Evolutionary conservation across 805 yeast species (phyloP).

Genomic region (Yarrowia sp.): DNA sequence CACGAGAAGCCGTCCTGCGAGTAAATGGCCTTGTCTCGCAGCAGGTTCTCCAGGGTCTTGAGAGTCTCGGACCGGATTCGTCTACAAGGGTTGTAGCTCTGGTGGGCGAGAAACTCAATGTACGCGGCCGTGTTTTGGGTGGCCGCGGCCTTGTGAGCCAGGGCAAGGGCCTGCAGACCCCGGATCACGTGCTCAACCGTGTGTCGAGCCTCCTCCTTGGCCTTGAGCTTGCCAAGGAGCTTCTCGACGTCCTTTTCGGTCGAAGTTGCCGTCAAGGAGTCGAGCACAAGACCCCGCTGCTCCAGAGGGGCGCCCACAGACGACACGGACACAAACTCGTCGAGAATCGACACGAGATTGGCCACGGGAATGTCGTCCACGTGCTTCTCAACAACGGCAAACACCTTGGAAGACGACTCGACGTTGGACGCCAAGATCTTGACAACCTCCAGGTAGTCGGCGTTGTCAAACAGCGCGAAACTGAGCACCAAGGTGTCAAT

Average conservation of each 20-base stretch:
- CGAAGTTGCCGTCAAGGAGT: not conserved
- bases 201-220: conserved; percentile 6
- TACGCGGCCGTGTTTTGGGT: conserved; percentile 45
- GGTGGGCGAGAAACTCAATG: conserved; percentile 81
- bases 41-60: conserved; percentile 33
- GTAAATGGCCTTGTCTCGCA: not conserved
- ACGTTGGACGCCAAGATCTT: conserved; percentile 50
- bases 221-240: conserved; percentile 23
- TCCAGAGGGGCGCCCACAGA: conserved; percentile 19
- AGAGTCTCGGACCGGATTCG: conserved; percentile 70
- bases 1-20: conserved; percentile 2
- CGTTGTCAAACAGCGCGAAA: conserved; percentile 20
- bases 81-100: conserved; percentile 83
- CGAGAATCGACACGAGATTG: conserved; percentile 33
- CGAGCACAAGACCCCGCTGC: conserved; percentile 10
- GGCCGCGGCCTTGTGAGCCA: conserved; percentile 1
- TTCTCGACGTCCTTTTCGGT: conserved; percentile 39
- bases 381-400: conserved; percentile 24
- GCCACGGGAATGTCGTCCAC: conserved; percentile 17
- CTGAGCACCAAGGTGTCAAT: conserved; percentile 26
- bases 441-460: conserved; percentile 54
- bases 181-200: conserved; percentile 9
- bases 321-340: conserved; percentile 31
- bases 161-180: conserved; percentile 12
- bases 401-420: conserved; percentile 40